These are phyloP conservation scores for Bryoglossum gracile DNA, from an alignment of 495 filamentous ascomycete genomes.

Conservation along the genomic window DNA sequence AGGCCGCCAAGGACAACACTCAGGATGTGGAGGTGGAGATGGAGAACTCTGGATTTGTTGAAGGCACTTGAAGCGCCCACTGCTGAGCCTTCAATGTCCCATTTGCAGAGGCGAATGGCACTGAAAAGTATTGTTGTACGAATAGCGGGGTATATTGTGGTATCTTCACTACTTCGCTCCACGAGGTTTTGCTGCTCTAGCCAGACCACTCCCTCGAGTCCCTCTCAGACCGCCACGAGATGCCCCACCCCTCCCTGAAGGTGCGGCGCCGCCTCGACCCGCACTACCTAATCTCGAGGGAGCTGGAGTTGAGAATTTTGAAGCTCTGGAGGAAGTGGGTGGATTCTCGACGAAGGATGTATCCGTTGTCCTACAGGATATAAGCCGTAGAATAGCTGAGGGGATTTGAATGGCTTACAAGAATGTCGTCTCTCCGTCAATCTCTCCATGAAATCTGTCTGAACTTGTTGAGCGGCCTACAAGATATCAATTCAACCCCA, in stretches of 20 bases:
- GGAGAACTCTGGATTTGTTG: constrained; percentile 18
- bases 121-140: too few species aligned
- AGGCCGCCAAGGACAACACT: constrained; percentile 16
- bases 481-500: neutral
- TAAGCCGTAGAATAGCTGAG: constrained; percentile 21
- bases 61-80: too few species aligned
- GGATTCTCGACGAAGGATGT: constrained; percentile 92
- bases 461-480: constrained; percentile 22
- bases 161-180: constrained; percentile 28
- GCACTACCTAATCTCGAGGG: constrained; percentile 23
- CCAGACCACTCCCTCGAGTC: constrained; percentile 39
- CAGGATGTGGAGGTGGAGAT: constrained; percentile 26
- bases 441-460: constrained; percentile 24
- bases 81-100: too few species aligned
- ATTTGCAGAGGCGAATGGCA: too few species aligned
- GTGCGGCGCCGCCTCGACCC: constrained; percentile 6
- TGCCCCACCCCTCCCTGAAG: constrained; percentile 21
- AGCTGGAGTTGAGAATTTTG: constrained; percentile 54
- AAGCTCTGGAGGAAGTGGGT: constrained; percentile 57
- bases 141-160: constrained; percentile 6
- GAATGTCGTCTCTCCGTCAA: constrained; percentile 75
- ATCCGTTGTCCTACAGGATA: constrained; percentile 69
- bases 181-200: constrained; percentile 32
- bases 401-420: constrained; percentile 48
- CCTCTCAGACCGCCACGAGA: constrained; percentile 31